phyloP scores from a whole-genome alignment of 2,329 filamentous ascomycete genomes.

The Kalmusia sp. region DNA sequence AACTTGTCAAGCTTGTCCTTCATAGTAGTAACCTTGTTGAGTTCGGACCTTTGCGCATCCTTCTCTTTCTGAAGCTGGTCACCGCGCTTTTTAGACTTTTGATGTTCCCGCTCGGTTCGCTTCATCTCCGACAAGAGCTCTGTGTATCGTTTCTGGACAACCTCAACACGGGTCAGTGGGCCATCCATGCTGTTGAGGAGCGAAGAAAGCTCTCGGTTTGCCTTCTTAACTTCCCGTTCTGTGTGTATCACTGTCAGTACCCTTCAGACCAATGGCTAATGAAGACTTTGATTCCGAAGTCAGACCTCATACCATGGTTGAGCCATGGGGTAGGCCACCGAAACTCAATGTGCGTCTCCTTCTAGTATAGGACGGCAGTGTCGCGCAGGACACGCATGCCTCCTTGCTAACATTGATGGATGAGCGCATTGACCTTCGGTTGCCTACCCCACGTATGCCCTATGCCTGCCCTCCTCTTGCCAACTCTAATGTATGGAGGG shows the following conservation, averaged over 20 bases:
- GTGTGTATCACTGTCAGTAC: conserved; percentile 41
- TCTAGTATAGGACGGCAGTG: too few relatives aligned
- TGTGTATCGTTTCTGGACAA: conserved; percentile 87
- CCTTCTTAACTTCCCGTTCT: conserved; percentile 95
- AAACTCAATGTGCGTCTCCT: too few relatives aligned
- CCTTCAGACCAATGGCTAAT: too few relatives aligned
- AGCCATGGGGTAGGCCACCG: too few relatives aligned
- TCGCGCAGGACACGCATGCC: too few relatives aligned
- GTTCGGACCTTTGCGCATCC: conserved; percentile 84
- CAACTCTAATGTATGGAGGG: background rate
- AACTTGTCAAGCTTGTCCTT: conserved; percentile 98
- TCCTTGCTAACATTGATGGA: too few relatives aligned
- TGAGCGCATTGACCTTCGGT: too few relatives aligned
- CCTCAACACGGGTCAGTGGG: conserved; percentile 88
- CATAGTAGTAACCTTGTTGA: conserved; percentile 87
- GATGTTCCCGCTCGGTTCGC: conserved; percentile 88
- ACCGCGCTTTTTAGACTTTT: conserved; percentile 93
- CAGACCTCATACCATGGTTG: too few relatives aligned
- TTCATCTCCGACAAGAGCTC: conserved; percentile 96
- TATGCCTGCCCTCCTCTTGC: conserved; percentile 8
- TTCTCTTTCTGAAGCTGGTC: conserved; percentile 97
- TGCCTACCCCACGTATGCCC: background rate
- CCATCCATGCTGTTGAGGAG: conserved; percentile 88
- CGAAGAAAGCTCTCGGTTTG: conserved; percentile 86
- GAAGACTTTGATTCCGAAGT: too few relatives aligned